Evolutionary conservation across 2,329 filamentous ascomycete species (phyloP).

Genomic region (Nemania sp.): DNA sequence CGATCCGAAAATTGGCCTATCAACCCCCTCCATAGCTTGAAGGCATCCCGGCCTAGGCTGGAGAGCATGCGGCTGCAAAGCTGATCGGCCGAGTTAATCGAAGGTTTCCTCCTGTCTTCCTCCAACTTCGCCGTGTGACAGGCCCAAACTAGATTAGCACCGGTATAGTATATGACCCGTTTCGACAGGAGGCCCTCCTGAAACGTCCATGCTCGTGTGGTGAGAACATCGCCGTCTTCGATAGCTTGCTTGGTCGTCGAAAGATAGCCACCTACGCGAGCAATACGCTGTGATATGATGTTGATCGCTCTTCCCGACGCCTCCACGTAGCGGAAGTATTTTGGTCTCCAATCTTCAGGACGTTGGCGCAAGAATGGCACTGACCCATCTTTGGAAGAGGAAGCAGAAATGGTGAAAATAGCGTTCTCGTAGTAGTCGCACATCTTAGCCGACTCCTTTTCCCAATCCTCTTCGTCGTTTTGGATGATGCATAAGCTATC

Average conservation of each 20-base stretch:
- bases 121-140: not conserved
- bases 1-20: constrained; percentile 9
- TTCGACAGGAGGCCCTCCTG: constrained; percentile 10
- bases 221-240: constrained; percentile 10
- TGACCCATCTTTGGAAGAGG: constrained; percentile 3
- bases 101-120: not conserved
- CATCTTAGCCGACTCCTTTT: constrained; percentile 35
- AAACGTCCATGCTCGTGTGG: constrained; percentile 7
- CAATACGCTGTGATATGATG: constrained; percentile 2
- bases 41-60: not conserved
- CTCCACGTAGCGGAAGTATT: not conserved
- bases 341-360: not conserved
- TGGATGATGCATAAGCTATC: constrained; percentile 39
- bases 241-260: not conserved
- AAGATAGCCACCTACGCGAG: constrained; percentile 5
- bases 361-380: constrained; percentile 11
- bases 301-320: constrained; percentile 4
- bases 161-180: constrained; percentile 7
- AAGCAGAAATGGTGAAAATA: constrained; percentile 15
- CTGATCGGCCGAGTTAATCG: constrained; percentile 4
- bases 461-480: constrained; percentile 36
- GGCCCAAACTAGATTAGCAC: not conserved
- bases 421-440: constrained; percentile 32
- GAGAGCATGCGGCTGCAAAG: constrained; percentile 1
- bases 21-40: not conserved